Percentiles rank a stretch among this genome's conserved stretches.
These are phyloP conservation scores for Uronychia binucleata DNA, from an alignment of 73 alveolate species.

Conservation along the genomic window DNA sequence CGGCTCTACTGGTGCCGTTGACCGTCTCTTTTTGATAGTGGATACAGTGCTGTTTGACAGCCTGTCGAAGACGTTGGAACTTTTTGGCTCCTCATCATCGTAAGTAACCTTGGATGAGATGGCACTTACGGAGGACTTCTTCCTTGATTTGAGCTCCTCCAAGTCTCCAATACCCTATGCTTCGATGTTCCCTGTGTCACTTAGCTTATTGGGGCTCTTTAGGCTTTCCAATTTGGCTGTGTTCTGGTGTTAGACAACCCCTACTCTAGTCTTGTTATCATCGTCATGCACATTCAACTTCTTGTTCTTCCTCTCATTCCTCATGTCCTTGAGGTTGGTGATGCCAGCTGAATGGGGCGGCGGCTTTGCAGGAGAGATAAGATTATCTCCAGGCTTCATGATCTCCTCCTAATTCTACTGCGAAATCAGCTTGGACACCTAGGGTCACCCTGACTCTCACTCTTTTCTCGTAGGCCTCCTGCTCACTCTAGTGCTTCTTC, in stretches of 20 bases:
- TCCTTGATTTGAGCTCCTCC: background rate
- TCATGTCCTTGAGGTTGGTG: constrained; percentile 22
- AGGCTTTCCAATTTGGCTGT: too few species aligned
- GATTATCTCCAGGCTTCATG: background rate
- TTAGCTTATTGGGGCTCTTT: too few species aligned
- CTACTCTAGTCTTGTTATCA: constrained; percentile 1
- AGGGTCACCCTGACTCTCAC: too few species aligned
- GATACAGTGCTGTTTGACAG: background rate
- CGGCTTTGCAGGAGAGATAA: background rate
- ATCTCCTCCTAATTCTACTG: background rate
- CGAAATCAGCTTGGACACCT: background rate
- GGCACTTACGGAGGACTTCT: background rate
- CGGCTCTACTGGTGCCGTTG: background rate
- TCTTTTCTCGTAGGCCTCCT: constrained; percentile 38
- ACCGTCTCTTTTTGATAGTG: background rate
- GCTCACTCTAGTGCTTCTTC: constrained; percentile 32
- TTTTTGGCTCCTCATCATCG: background rate
- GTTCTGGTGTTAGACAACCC: background rate
- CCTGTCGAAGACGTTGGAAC: background rate
- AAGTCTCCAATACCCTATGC: too few species aligned
- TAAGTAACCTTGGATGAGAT: background rate
- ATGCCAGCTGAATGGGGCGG: constrained; percentile 5
- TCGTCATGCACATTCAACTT: background rate
- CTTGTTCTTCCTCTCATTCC: constrained; percentile 50
- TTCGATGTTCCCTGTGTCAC: too few species aligned